Evolutionary conservation across 352 stramenopile species (phyloP), one percentile per base, ranked within the genome.

Genomic region (Globisporangium nagaii): DNA sequence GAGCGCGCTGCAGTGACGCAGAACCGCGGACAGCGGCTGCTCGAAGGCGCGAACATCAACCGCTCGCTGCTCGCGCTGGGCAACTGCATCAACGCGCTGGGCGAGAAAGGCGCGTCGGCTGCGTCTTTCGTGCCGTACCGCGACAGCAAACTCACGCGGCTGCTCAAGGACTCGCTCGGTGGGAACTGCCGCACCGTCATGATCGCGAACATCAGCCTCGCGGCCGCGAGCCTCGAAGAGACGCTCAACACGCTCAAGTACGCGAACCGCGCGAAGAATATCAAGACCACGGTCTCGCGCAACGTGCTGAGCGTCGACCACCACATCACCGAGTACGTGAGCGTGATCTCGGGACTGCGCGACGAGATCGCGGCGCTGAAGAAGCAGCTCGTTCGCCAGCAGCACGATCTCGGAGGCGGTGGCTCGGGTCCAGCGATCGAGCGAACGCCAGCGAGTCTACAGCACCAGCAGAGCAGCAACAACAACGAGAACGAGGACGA

Each of bases 231-330:
- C 37, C 86, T 96, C 10, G 86, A 97, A 58, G 90, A 97, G 63
- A 97, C 89, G n/a, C 58, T 97, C 35, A 97, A 96, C 57, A 97
- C 90, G 12, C 74, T 97, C 24, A 97, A 97, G 62, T 97, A 97
- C 60, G 90, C 90, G 3, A 96, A 96, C 47, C 71, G 90, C 42
- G 89, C 90, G 11, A 97, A 97, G 62, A 96, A 95, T 56, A 97
- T 98, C 68, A 96, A 97, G 65, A 97, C 89, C 8, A 96, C 85
- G 2, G 73, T 96, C 24, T 75, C 68, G 40, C 60, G 66, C 39
- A 98, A 98, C 54, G 82, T 96, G 2, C 71, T 97, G 13, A 86
- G 84, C 31, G 76, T 95, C 0, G 90, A 96, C 45, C 83, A 96
- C 61, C 69, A 93, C 60, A 86, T 93, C 43, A 71, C 73, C 7